Conservation (phyloP, 1,284 basidiomycete species). For the Pascua sp. region DNA sequence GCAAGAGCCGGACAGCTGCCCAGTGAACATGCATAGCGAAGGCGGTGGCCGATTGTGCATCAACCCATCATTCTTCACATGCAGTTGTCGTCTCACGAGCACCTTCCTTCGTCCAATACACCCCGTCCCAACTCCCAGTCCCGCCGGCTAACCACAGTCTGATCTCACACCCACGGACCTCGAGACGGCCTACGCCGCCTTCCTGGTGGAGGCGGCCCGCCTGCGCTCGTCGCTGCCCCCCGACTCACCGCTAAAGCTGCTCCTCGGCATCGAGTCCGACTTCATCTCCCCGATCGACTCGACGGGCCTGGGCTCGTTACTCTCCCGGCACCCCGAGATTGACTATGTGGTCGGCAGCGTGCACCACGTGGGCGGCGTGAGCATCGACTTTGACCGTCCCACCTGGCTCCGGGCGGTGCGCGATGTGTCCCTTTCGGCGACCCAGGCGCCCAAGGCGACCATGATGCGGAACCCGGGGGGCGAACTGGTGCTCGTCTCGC, state of each 20-base stretch:
- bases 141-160: constrained; percentile 26
- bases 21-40: too few relatives aligned
- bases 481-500: constrained; percentile 53
- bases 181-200: constrained; percentile 25
- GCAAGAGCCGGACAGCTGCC: too few relatives aligned
- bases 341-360: constrained; percentile 92
- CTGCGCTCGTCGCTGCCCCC: constrained; percentile 54
- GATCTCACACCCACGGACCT: constrained; percentile 43
- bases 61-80: neutral
- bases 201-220: constrained; percentile 63
- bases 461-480: neutral
- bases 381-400: constrained; percentile 83
- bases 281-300: constrained; percentile 71
- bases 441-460: neutral
- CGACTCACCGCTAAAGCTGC: constrained; percentile 49
- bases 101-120: too few relatives aligned
- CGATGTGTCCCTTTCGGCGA: neutral
- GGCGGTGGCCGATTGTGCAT: too few relatives aligned
- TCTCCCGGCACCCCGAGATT: constrained; percentile 59
- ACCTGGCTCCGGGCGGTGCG: constrained; percentile 36
- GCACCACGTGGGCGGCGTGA: constrained; percentile 82
- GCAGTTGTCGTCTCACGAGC: too few relatives aligned
- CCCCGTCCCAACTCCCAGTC: neutral
- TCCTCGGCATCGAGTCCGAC: constrained; percentile 93
- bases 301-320: constrained; percentile 49